phyloP scores from a whole-genome alignment of 2,329 filamentous ascomycete genomes.

The Bipolaris sorokiniana region DNA sequence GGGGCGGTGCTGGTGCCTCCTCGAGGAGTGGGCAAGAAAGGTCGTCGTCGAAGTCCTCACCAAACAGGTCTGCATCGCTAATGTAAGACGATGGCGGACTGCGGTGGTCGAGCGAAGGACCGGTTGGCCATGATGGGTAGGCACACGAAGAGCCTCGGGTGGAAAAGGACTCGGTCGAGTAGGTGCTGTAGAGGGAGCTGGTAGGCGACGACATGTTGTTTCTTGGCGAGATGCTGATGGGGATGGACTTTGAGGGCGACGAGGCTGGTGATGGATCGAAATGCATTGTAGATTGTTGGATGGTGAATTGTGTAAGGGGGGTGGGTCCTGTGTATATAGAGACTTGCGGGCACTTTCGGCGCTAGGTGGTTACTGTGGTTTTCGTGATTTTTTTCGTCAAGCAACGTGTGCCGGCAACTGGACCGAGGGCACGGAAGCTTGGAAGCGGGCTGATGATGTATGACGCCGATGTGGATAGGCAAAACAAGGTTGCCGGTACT shows the following conservation, averaged over 20 bases:
- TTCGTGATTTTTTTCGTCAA: conserved; percentile 17
- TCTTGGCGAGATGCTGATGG: conserved; percentile 44
- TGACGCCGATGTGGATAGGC: conserved; percentile 31
- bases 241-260: conserved; percentile 49
- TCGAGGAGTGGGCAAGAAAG: conserved; percentile 43
- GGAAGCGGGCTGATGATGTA: conserved; percentile 31
- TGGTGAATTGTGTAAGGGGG: conserved; percentile 21
- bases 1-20: conserved; percentile 50
- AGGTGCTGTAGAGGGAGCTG: conserved; percentile 46
- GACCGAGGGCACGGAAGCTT: conserved; percentile 33
- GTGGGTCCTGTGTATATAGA: conserved; percentile 39
- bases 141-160: conserved; percentile 47
- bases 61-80: conserved; percentile 51
- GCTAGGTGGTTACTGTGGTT: conserved; percentile 16
- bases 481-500: conserved; percentile 27
- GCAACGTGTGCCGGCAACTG: conserved; percentile 34
- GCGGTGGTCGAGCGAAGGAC: conserved; percentile 46
- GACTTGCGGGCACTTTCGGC: conserved; percentile 35
- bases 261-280: conserved; percentile 47
- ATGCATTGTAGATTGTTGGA: conserved; percentile 39
- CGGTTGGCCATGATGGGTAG: conserved; percentile 51
- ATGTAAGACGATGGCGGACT: conserved; percentile 50
- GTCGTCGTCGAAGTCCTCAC: conserved; percentile 47
- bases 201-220: conserved; percentile 47
- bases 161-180: conserved; percentile 37